Base-by-base conservation (phyloP, 495 filamentous ascomycete species). In the Recurvomyces mirabilis region DNA sequence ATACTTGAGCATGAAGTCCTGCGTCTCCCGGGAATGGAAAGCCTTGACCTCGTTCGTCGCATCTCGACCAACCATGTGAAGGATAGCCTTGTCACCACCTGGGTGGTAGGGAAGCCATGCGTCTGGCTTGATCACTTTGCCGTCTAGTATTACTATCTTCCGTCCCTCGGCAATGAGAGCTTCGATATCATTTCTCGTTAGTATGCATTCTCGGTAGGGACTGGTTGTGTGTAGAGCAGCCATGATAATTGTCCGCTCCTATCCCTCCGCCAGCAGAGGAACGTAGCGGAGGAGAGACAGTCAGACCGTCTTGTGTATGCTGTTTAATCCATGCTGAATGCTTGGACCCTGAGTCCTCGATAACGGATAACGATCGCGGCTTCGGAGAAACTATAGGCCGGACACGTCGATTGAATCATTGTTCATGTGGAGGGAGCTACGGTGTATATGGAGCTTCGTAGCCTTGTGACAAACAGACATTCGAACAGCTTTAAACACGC, bases 61-160 rank as follows among this genome's bases (percentile, higher is more conserved):
- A 78, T 98, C 91, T 65, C 85, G 75, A 39, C 91, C 91, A 38
- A 98, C 79, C 87, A 96, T 89, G 60, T 98, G 91, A 62, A 75
- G 68, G 49, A 98, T 94, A 18, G 93, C 73, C 63, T 86, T 93
- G 54, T 88, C 82, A 35, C 91, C 91, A 42, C 91, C 91, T 13
- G 91, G 91, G 56, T 98, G 91, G 57, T 78, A 96, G 38, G 74
- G 73, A 24, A 89, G 68, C 82, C 84, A 98, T 22, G 82, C 71
- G 62, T 98, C 89, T 1, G 83, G 77, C 65, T 84, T 91, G 43
- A 96, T 63, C 5, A 94, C 88, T 57, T 79, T 74, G 39, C 73
- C 68, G 46, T 94, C 79, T 38, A 86, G 69, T 37, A 98, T 87
- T 41, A 95, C 72, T 28, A 98, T 71, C 40, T 71, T 71, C 41